phyloP scores from a whole-genome alignment of 2,329 filamentous ascomycete species.

The Ophiostoma sp. region DNA sequence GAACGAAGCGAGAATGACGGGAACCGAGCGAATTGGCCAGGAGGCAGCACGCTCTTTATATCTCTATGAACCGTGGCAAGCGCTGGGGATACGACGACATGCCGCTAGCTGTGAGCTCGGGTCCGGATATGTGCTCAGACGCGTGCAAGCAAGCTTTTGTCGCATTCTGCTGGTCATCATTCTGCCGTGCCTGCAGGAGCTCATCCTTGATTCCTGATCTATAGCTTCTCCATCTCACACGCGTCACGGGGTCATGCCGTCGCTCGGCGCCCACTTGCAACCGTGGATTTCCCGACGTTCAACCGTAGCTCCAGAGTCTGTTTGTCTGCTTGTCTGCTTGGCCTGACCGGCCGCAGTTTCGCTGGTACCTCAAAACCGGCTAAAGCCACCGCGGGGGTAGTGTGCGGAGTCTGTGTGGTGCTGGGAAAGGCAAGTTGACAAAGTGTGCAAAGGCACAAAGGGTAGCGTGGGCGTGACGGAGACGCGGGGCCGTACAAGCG shows the following conservation, averaged over 20 bases:
- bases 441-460: not conserved
- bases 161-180: not conserved
- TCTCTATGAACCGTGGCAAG: too few species aligned
- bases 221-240: not conserved
- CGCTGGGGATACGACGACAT: too few species aligned
- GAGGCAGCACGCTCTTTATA: not conserved
- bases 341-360: not conserved
- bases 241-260: not conserved
- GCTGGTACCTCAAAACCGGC: not conserved
- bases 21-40: not conserved
- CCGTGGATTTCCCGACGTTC: constrained; percentile 12
- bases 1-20: not conserved
- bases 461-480: too few species aligned
- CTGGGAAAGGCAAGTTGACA: not conserved
- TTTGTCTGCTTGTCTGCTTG: not conserved
- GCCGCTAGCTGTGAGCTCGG: not conserved
- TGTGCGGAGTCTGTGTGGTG: not conserved
- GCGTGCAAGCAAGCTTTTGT: not conserved
- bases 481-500: too few species aligned
- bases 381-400: not conserved
- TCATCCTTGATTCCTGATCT: not conserved
- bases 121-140: not conserved
- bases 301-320: not conserved
- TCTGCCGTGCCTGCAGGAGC: constrained; percentile 2
- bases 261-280: not conserved